Base-by-base conservation (phyloP, 371 early-diverging fungal genomes). In the Lichtheimia corymbifera region DNA sequence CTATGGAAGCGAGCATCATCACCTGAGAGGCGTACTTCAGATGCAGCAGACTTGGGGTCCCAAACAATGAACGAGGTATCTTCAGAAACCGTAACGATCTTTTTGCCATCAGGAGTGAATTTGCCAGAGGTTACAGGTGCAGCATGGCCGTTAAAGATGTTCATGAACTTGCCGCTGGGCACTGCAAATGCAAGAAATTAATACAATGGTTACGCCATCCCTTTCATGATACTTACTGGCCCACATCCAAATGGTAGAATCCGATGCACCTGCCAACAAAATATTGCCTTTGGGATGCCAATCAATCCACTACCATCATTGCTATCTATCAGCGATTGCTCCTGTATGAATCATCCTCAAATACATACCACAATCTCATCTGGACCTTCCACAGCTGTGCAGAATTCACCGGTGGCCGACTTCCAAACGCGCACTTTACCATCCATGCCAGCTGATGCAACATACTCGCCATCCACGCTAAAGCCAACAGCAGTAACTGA, bases 281-380 rank as follows among this genome's bases (percentile, higher is more conserved):
- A 97, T 91, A 58, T 88, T 87, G 47, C 99, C 99, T 64, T 91
- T 88, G 9, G 96, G 96, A 77, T 98, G 99, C 97, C 97, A 98
- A 65, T 91, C 76, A 40, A 97, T 65, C 96, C 97, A 97, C 85
- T 91, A 61, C 5, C 22, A 45, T 35, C 28, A 4, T 5, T 35
- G 22, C 22, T 27, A 55, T 15, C 50, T 18, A 63, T 53, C 7
- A 20, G 18, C 22, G 5, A 28, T 4, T 28, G 14, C 20, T 47
- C 1, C n/a, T 11, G n/a, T n/a, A 47, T 47, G 11, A 47, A 18
- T 15, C 47, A 47, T 47, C 11, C 13, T 27, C 2, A 17, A 28
- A 50, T 57, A 67, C 76, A 66, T 77, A 88, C 92, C 30, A 85
- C 82, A 30, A 96, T 82, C 73, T 97, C 99, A 68, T 89, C 89